These are phyloP conservation scores for Saccharomyces eubayanus DNA, from an alignment of 805 yeast genomes.

Conservation along the genomic window DNA sequence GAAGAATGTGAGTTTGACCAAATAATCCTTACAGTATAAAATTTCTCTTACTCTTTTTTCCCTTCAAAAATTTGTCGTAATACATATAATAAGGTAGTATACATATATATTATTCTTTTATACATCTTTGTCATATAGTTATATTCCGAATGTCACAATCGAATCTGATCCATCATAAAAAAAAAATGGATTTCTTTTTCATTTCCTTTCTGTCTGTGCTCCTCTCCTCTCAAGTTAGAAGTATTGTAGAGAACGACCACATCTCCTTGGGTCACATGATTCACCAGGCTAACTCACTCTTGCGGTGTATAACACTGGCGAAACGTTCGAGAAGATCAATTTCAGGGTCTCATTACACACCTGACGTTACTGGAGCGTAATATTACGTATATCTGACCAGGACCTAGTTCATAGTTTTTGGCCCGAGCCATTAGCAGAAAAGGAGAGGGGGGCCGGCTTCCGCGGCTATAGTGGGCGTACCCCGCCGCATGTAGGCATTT, in stretches of 20 bases:
- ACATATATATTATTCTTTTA: not conserved
- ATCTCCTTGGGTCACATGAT: not conserved
- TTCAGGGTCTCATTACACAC: not conserved
- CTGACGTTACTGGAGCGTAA: not conserved
- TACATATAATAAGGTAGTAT: not conserved
- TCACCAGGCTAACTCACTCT: not conserved
- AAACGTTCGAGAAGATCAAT: not conserved
- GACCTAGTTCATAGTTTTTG: not conserved
- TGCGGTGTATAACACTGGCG: not conserved
- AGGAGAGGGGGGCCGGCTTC: not conserved
- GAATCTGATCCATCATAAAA: not conserved
- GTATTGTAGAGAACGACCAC: not conserved
- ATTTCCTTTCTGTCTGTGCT: not conserved
- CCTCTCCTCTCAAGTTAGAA: not conserved
- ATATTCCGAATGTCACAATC: not conserved
- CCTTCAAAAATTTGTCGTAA: not conserved
- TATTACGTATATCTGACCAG: not conserved
- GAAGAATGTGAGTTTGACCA: not conserved
- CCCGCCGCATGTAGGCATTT: not conserved
- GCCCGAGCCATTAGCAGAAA: not conserved
- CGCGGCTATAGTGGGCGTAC: not conserved
- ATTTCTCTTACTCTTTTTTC: not conserved
- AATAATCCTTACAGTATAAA: not conserved
- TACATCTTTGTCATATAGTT: not conserved
- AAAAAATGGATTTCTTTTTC: not conserved